Evolutionary conservation across 345 rosid genomes (phyloP).

Genomic region (Boechera retrofracta): DNA sequence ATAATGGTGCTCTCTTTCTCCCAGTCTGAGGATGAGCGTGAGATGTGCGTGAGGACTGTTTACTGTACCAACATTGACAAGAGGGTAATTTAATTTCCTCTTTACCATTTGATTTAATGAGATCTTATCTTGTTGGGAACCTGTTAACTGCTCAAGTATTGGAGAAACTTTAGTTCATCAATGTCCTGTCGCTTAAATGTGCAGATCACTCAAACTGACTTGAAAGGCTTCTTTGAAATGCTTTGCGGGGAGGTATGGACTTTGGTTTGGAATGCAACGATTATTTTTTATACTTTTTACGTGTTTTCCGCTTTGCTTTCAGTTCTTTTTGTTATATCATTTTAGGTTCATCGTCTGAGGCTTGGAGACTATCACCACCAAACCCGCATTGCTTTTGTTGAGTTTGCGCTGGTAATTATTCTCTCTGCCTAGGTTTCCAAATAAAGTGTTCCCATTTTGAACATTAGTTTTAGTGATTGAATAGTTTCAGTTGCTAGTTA

Average conservation of each 20-base stretch:
- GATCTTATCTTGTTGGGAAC: slow-evolving; percentile 5
- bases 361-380: slow-evolving; percentile 93
- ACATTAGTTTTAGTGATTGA: slow-evolving; percentile 7
- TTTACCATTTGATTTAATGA: slow-evolving; percentile 3
- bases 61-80: slow-evolving; percentile 97
- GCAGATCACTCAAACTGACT: slow-evolving; percentile 83
- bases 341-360: slow-evolving; percentile 62
- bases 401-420: slow-evolving; percentile 68
- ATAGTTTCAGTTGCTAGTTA: slow-evolving; percentile 24
- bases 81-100: slow-evolving; percentile 55
- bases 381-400: slow-evolving; percentile 96
- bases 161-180: not conserved
- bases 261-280: slow-evolving; percentile 9
- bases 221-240: slow-evolving; percentile 83
- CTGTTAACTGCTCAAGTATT: not conserved
- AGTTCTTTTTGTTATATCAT: not conserved
- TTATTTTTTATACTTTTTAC: not conserved
- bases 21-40: slow-evolving; percentile 96
- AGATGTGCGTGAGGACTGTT: slow-evolving; percentile 97
- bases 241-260: slow-evolving; percentile 85
- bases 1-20: slow-evolving; percentile 29
- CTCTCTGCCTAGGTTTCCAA: not conserved
- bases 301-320: slow-evolving; percentile 5
- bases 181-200: slow-evolving; percentile 32
- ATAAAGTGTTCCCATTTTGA: slow-evolving; percentile 17